Conservation (phyloP, 768 basidiomycete species). For the Trametes meyenii region DNA sequence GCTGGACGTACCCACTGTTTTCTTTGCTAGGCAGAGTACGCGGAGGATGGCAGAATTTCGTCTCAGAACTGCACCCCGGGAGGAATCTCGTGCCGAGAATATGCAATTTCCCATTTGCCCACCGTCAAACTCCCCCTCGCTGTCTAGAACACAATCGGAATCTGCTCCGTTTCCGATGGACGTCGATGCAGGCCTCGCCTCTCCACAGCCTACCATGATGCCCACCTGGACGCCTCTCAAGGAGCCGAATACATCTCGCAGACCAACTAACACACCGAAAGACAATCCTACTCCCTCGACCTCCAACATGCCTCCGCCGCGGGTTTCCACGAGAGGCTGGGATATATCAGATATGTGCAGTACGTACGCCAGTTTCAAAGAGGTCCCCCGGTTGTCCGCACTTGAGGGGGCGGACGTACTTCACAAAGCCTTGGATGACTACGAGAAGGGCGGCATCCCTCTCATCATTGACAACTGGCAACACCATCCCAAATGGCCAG, state of each 20-base stretch:
- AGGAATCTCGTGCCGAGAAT: too few relatives aligned
- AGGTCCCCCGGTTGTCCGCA: conserved; percentile 43
- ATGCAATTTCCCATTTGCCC: too few relatives aligned
- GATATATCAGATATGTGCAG: conserved; percentile 45
- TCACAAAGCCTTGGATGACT: conserved; percentile 40
- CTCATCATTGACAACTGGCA: conserved; percentile 68
- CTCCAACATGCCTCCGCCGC: not conserved
- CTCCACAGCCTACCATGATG: too few relatives aligned
- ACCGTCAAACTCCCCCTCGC: too few relatives aligned
- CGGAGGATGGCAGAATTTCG: too few relatives aligned
- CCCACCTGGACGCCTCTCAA: too few relatives aligned
- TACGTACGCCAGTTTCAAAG: conserved; percentile 44
- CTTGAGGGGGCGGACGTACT: conserved; percentile 31
- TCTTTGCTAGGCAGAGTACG: too few relatives aligned
- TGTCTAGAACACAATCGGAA: too few relatives aligned
- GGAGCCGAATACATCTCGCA: not conserved
- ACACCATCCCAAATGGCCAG: conserved; percentile 55
- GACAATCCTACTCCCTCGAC: not conserved
- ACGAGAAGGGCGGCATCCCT: conserved; percentile 58
- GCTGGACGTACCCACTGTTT: too few relatives aligned
- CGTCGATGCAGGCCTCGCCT: too few relatives aligned
- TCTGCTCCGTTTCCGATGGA: too few relatives aligned
- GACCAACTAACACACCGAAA: not conserved
- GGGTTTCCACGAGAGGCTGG: conserved; percentile 52
- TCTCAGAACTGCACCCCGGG: too few relatives aligned